phyloP scores from a whole-genome alignment of 208 protist genomes.

The Wallacemonas sp. region DNA sequence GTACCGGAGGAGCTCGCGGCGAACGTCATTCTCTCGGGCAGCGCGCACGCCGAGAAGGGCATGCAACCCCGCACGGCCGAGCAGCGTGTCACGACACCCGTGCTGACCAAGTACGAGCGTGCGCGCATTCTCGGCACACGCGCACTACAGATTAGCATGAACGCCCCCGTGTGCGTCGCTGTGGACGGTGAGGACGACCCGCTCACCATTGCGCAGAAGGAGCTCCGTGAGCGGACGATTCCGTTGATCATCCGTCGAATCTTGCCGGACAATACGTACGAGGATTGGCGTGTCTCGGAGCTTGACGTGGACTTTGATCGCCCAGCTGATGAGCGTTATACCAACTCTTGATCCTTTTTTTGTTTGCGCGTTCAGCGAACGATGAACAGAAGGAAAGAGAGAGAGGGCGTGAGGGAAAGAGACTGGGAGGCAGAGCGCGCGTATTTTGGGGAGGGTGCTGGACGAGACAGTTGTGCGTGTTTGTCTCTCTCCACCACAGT shows the following conservation, averaged over 20 bases:
- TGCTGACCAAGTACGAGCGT: constrained; percentile 99
- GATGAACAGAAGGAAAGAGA: constrained; percentile 1
- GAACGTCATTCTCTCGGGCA: constrained; percentile 59
- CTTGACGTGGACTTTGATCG: constrained; percentile 89
- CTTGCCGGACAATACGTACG: constrained; percentile 94
- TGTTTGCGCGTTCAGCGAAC: neutral
- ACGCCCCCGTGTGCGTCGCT: constrained; percentile 97
- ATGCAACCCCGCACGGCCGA: constrained; percentile 37
- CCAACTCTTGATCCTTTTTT: constrained; percentile 42
- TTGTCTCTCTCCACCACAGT: neutral
- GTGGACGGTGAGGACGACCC: constrained; percentile 98
- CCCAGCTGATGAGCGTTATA: constrained; percentile 87
- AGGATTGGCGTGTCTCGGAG: constrained; percentile 89
- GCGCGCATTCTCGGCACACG: constrained; percentile 98
- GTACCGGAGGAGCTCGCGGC: constrained; percentile 52
- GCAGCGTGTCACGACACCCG: constrained; percentile 94
- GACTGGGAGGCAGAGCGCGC: neutral
- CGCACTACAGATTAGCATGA: constrained; percentile 99
- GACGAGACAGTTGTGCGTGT: no score
- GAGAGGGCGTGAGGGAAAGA: constrained; percentile 5
- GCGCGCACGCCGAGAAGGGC: constrained; percentile 42
- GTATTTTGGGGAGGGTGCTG: no score
- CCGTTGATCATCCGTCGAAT: constrained; percentile 98
- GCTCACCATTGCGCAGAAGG: constrained; percentile 97
- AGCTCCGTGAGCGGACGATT: constrained; percentile 96